Percentiles rank a stretch among this genome's conserved stretches.
Conservation (phyloP, 345 rosid species). For the rapeseed (Brassica napus) region Da-Ae NC_063446.1:5016001-5016500, state of each 20-base stretch:
- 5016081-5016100: constrained; percentile 4
- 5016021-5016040: constrained; percentile 71
- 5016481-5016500: constrained; percentile 43
- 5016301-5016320: constrained; percentile 35
- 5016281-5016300: constrained; percentile 33
- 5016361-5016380: constrained; percentile 17
- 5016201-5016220: background rate
- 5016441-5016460: constrained; percentile 61
- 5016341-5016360: constrained; percentile 38
- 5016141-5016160: constrained; percentile 33
- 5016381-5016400: background rate
- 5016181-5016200: constrained; percentile 36
- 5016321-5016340: constrained; percentile 33
- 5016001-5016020: constrained; percentile 49
- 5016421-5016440: constrained; percentile 58
- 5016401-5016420: constrained; percentile 47
- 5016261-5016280: constrained; percentile 30
- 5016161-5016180: constrained; percentile 10
- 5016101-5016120: constrained; percentile 4
- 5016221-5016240: constrained; percentile 20
- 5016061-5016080: constrained; percentile 59
- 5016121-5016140: background rate
- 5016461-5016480: constrained; percentile 41
- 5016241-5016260: constrained; percentile 21
- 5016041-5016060: constrained; percentile 63